Evolutionary conservation across 2,329 filamentous ascomycete species (phyloP), one percentile per base, ranked within the genome.

Genomic region (Shiraia bambusicola): DNA sequence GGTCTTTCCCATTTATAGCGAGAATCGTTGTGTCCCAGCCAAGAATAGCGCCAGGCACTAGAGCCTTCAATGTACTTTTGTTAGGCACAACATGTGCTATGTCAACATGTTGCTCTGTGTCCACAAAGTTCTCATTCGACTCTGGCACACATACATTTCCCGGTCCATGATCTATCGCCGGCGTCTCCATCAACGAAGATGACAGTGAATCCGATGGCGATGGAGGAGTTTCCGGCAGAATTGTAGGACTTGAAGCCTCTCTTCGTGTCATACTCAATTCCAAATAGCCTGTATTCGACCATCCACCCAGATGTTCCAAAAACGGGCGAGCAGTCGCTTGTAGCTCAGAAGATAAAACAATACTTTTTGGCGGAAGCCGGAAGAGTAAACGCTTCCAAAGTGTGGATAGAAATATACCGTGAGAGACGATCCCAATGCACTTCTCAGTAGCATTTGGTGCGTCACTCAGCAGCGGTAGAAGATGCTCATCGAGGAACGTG

Each of bases 361-460:
- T 67, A 48, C 69, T 75, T 33, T 66, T 67, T 10, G 67, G 58
- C 2, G 72, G 67, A 44, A 88, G 77, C 3, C 79, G 75, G 10
- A 72, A 68, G 6, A 85, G 70, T 11, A 95, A 65, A 10, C 77
- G 74, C 40, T 77, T 76, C 76, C 86, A 84, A 0, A 95, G 67
- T 24, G 81, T 76, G 2, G 81, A 81, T 2, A 95, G 77, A 28
- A 95, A 82, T 47, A 95, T 84, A 12, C 91, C 90, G 59, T 96
- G 91, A 2, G 90, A 86, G 3, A 95, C 86, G 11, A 95, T 70
- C 1, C 82, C 83, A 10, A 89, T 71, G 2, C 74, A 70, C 6
- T 65, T 58, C 9, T 73, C 64, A 12, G 45, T 19, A 5, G 43
- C 36, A 6, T 50, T 35, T 2, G 51, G 45, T 0, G 63, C 50